phyloP scores from a whole-genome alignment of 139 green algal genomes.

The Picochlorum sp. region DNA sequence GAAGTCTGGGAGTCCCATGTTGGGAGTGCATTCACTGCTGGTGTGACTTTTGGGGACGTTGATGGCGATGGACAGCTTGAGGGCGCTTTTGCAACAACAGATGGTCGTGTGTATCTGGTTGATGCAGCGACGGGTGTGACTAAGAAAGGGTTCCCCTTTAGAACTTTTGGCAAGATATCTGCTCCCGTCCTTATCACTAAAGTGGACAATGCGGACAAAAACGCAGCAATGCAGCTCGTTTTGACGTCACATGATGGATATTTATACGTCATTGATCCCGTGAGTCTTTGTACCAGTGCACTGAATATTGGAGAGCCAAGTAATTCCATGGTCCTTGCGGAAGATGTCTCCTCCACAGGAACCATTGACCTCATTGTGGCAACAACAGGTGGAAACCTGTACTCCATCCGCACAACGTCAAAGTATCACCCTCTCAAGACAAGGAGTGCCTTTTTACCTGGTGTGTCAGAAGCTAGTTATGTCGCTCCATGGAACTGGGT shows the following conservation, averaged over 20 bases:
- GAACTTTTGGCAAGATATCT: constrained; percentile 33
- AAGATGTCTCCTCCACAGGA: constrained; percentile 75
- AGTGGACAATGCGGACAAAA: background rate
- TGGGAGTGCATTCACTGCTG: constrained; percentile 7
- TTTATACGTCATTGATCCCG: constrained; percentile 7
- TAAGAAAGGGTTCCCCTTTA: constrained; percentile 71
- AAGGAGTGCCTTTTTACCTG: constrained; percentile 41
- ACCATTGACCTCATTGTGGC: constrained; percentile 78
- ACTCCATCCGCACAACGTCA: constrained; percentile 65
- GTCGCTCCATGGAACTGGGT: constrained; percentile 50
- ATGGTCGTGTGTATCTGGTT: constrained; percentile 72
- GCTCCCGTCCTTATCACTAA: constrained; percentile 51
- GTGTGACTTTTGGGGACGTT: constrained; percentile 59
- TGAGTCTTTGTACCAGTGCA: constrained; percentile 61
- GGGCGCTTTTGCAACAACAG: constrained; percentile 59
- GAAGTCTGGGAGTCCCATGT: constrained; percentile 93
- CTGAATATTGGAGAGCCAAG: constrained; percentile 86
- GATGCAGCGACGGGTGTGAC: constrained; percentile 47
- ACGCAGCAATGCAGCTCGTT: constrained; percentile 58
- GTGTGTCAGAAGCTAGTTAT: constrained; percentile 55
- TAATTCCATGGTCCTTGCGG: constrained; percentile 82
- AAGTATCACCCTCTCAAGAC: constrained; percentile 71
- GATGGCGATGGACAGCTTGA: constrained; percentile 78
- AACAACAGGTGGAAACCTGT: constrained; percentile 87
- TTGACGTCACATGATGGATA: constrained; percentile 72